phyloP scores from a whole-genome alignment of 2,329 filamentous ascomycete genomes.

The Penicillium janthinellum region DNA sequence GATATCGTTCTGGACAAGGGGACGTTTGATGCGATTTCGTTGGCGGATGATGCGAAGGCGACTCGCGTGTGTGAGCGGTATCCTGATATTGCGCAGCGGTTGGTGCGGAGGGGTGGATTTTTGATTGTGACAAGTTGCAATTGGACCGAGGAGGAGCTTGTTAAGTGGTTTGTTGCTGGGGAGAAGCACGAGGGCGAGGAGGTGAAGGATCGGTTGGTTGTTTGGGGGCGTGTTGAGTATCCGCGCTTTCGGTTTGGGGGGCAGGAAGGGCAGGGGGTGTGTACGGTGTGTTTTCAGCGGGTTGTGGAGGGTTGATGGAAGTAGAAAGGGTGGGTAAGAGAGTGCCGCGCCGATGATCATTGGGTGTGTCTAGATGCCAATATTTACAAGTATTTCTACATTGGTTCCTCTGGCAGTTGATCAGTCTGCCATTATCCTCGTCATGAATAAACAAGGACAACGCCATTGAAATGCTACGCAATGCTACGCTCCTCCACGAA shows the following conservation, averaged over 20 bases:
- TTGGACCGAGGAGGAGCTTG: slow-evolving; percentile 90
- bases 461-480: no score
- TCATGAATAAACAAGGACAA: neutral
- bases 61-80: slow-evolving; percentile 73
- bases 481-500: neutral
- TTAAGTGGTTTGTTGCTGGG: slow-evolving; percentile 70
- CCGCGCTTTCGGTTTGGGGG: slow-evolving; percentile 88
- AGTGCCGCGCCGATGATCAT: no score
- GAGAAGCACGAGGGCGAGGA: slow-evolving; percentile 11
- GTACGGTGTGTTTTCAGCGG: slow-evolving; percentile 77
- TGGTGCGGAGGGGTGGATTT: slow-evolving; percentile 71
- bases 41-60: slow-evolving; percentile 51
- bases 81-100: slow-evolving; percentile 63
- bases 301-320: slow-evolving; percentile 18
- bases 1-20: slow-evolving; percentile 97
- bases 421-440: neutral
- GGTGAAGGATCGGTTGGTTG: slow-evolving; percentile 52
- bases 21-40: slow-evolving; percentile 90
- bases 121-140: slow-evolving; percentile 95
- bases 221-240: slow-evolving; percentile 73
- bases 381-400: neutral
- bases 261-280: slow-evolving; percentile 83
- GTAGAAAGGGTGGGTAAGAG: no score
- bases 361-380: neutral
- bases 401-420: neutral